phyloP scores from a whole-genome alignment of 179 eudicot genomes.

The Gypsophila paniculata region DNA sequence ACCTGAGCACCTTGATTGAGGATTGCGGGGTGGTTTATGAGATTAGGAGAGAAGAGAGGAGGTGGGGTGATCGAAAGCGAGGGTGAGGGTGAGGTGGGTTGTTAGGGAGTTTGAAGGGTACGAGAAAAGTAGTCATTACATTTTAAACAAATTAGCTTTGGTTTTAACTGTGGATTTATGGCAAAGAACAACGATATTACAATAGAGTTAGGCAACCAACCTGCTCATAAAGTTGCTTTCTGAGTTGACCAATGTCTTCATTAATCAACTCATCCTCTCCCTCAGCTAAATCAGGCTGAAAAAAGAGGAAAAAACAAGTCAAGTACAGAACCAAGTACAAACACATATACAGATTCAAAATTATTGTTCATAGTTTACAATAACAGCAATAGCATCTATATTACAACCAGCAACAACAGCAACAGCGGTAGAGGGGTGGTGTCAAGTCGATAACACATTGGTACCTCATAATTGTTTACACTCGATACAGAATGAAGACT shows the following conservation, averaged over 20 bases:
- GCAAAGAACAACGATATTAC: not conserved
- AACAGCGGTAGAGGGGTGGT: not conserved
- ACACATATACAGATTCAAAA: not conserved
- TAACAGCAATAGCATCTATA: not conserved
- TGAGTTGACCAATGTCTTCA: constrained; percentile 53
- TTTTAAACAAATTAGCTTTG: no score
- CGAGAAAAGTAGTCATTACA: not conserved
- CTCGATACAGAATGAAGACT: constrained; percentile 22
- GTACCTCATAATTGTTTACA: not conserved
- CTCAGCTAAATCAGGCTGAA: constrained; percentile 80
- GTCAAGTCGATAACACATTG: not conserved
- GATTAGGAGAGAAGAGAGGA: not conserved
- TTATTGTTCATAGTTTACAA: not conserved
- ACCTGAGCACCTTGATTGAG: not conserved
- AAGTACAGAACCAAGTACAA: not conserved
- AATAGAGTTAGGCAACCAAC: constrained; percentile 30
- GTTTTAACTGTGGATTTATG: no score
- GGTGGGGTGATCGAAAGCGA: not conserved
- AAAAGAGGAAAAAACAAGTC: constrained; percentile 2
- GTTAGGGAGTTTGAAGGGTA: not conserved
- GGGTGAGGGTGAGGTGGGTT: no score
- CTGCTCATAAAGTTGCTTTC: constrained; percentile 56
- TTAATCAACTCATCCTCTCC: constrained; percentile 60
- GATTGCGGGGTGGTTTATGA: not conserved
- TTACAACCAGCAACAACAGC: not conserved